These are phyloP conservation scores for Vigna unguiculata DNA, from an alignment of 306 rosid genomes.

Conservation along the genomic window DNA sequence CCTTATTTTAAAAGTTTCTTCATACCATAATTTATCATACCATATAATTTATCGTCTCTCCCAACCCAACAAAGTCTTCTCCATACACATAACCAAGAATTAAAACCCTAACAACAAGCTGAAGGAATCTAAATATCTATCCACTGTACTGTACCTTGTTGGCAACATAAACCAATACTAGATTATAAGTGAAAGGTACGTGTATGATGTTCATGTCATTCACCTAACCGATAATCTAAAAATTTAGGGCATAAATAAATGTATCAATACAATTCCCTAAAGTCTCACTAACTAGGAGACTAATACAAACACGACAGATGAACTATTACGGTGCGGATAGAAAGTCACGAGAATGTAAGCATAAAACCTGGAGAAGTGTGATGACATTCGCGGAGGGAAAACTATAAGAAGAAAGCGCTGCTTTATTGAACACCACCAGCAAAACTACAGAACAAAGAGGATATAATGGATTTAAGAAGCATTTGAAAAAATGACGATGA, in stretches of 20 bases:
- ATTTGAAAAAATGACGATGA: neutral
- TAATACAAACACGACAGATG: neutral
- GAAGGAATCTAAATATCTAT: neutral
- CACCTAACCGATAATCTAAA: neutral
- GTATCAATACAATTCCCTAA: neutral
- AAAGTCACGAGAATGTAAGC: neutral
- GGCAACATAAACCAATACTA: neutral
- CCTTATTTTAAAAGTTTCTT: neutral
- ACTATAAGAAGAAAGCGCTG: slow-evolving; percentile 89
- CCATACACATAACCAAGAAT: neutral
- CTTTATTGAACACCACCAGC: slow-evolving; percentile 92
- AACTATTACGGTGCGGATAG: neutral
- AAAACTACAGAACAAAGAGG: slow-evolving; percentile 59
- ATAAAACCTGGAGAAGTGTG: slow-evolving; percentile 82
- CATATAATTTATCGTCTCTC: no score
- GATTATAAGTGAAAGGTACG: neutral
- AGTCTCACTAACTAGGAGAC: neutral
- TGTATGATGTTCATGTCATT: neutral
- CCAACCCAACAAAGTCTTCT: neutral
- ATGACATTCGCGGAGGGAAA: slow-evolving; percentile 88
- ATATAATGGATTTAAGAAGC: neutral
- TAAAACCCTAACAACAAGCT: neutral
- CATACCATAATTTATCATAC: no score
- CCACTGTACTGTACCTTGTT: neutral
- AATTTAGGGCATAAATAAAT: neutral